These are phyloP conservation scores for Sicyos edulis DNA, from an alignment of 306 rosid genomes.

Conservation along the genomic window DNA sequence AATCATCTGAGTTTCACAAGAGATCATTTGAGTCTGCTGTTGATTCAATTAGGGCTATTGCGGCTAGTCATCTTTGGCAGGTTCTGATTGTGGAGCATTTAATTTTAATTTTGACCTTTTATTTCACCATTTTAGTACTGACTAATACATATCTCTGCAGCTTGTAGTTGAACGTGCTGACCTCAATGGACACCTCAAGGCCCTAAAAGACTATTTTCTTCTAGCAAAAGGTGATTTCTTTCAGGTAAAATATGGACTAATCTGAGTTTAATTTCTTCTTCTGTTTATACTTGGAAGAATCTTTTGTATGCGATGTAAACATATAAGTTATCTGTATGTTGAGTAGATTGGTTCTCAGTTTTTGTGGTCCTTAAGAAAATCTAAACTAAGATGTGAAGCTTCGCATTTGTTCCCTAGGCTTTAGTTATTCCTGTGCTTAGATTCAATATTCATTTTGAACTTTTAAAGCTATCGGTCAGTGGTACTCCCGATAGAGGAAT, in stretches of 20 bases:
- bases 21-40: constrained; percentile 86
- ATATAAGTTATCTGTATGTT: neutral
- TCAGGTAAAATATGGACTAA: constrained; percentile 55
- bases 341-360: constrained; percentile 1
- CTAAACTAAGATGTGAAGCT: neutral
- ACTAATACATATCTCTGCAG: constrained; percentile 40
- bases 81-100: constrained; percentile 37
- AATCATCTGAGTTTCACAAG: constrained; percentile 84
- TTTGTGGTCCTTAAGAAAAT: neutral
- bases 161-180: constrained; percentile 96
- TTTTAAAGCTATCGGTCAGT: neutral
- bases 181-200: constrained; percentile 89
- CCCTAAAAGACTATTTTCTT: constrained; percentile 91
- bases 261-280: constrained; percentile 16
- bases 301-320: neutral
- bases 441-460: neutral
- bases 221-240: constrained; percentile 97
- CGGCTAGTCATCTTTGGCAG: constrained; percentile 99
- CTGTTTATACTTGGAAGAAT: neutral
- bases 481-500: neutral
- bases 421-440: neutral
- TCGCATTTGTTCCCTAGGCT: neutral
- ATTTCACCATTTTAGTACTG: neutral
- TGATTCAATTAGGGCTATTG: constrained; percentile 78
- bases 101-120: neutral